Percentiles rank a stretch among this genome's conserved stretches.
These are phyloP conservation scores for Phyllosticta capitalensis DNA, from an alignment of 2,329 filamentous ascomycete species.

Conservation along the genomic window DNA sequence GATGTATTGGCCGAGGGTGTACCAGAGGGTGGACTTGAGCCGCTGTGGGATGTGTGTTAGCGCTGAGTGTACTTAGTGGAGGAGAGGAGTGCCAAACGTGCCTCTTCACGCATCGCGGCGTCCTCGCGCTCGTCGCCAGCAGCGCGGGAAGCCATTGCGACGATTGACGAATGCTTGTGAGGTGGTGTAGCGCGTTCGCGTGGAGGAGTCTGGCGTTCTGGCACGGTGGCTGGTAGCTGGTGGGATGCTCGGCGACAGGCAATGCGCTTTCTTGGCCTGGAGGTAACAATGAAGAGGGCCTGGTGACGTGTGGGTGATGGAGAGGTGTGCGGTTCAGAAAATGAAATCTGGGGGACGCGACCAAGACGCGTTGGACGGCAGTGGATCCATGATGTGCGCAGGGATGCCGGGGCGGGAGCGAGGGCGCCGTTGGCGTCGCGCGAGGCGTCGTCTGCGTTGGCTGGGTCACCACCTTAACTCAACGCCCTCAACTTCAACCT, in stretches of 20 bases:
- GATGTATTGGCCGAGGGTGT: slow-evolving; percentile 51
- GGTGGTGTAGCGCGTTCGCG: not conserved
- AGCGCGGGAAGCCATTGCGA: not conserved
- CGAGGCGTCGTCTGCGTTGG: not conserved
- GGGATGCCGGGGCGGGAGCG: not conserved
- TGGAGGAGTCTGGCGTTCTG: not conserved
- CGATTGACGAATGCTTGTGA: not conserved
- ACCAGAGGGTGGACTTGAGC: slow-evolving; percentile 35
- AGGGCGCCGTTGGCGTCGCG: not conserved
- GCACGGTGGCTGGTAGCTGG: not conserved
- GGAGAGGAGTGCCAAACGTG: slow-evolving; percentile 5
- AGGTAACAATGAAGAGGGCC: no score
- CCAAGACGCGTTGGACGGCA: not conserved
- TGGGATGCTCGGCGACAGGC: not conserved
- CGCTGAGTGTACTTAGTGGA: not conserved
- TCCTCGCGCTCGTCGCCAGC: slow-evolving; percentile 13
- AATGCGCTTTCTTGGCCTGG: not conserved
- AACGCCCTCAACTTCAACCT: not conserved
- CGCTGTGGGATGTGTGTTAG: slow-evolving; percentile 30
- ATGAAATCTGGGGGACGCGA: not conserved
- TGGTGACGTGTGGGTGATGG: not conserved
- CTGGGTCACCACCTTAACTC: not conserved
- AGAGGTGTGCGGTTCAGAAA: not conserved
- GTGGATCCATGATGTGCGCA: not conserved
- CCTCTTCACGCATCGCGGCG: slow-evolving; percentile 24